Evolutionary conservation across 768 basidiomycete genomes (phyloP).

Genomic region (Ramaria rubella): DNA sequence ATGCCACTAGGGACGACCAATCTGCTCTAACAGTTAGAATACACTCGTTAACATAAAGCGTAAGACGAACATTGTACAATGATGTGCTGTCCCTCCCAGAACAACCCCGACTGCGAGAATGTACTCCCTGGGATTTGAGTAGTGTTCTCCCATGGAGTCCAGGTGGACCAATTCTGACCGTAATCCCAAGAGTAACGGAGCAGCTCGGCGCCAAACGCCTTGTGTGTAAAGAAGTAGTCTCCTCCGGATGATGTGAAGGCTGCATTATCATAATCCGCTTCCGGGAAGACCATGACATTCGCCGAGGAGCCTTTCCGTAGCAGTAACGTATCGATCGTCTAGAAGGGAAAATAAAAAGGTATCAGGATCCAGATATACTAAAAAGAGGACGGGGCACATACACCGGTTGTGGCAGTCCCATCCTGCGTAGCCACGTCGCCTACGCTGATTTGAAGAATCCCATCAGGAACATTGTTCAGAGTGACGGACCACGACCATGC

Average conservation of each 20-base stretch:
- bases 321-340: constrained; percentile 71
- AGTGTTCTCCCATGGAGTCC: constrained; percentile 71
- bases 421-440: constrained; percentile 43
- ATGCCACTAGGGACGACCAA: constrained; percentile 64
- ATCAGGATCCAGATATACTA: constrained; percentile 10
- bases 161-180: constrained; percentile 75
- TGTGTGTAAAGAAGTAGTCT: constrained; percentile 72
- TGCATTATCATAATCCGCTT: constrained; percentile 62
- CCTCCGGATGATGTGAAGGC: constrained; percentile 33
- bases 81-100: constrained; percentile 81
- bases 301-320: constrained; percentile 68
- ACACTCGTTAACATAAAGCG: background rate
- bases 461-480: constrained; percentile 69
- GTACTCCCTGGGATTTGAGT: constrained; percentile 55
- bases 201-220: constrained; percentile 78
- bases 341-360: constrained; percentile 11
- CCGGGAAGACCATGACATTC: constrained; percentile 86
- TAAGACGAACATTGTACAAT: constrained; percentile 76
- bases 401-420: constrained; percentile 45
- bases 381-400: constrained; percentile 29
- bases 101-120: constrained; percentile 43
- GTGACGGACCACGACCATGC: constrained; percentile 72
- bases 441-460: constrained; percentile 69
- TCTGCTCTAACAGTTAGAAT: constrained; percentile 37
- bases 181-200: constrained; percentile 86